Conservation (phyloP, 140 eudicot species). For the Ambrosia hybrid region DNA sequence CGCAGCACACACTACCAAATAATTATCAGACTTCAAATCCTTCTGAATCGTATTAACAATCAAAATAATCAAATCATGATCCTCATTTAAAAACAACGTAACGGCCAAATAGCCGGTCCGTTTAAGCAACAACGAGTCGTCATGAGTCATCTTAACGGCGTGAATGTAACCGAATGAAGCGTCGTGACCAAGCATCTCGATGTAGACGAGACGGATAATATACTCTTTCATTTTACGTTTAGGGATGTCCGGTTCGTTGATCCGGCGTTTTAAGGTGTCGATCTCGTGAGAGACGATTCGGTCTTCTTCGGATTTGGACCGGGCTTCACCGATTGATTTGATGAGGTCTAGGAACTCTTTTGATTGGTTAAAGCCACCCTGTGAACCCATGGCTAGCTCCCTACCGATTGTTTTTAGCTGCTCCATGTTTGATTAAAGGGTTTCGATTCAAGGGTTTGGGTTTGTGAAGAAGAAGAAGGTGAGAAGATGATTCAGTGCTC, state of each 20-base stretch:
- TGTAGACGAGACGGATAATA: slow-evolving; percentile 79
- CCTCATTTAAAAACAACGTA: slow-evolving; percentile 86
- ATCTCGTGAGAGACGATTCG: slow-evolving; percentile 84
- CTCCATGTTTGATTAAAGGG: slow-evolving; percentile 56
- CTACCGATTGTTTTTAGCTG: slow-evolving; percentile 87
- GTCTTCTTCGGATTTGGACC: slow-evolving; percentile 97
- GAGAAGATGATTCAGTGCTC: too few relatives aligned
- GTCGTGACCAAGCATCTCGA: slow-evolving; percentile 98
- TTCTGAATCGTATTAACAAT: slow-evolving; percentile 97
- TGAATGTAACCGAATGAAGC: slow-evolving; percentile 93
- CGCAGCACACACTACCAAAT: too few relatives aligned
- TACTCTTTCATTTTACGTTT: slow-evolving; percentile 89
- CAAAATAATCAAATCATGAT: slow-evolving; percentile 95
- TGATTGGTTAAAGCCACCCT: slow-evolving; percentile 82
- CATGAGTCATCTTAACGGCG: slow-evolving; percentile 97
- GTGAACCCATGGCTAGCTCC: slow-evolving; percentile 99
- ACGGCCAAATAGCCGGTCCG: slow-evolving; percentile 95
- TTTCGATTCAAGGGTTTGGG: not conserved
- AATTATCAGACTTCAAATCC: too few relatives aligned
- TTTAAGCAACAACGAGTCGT: slow-evolving; percentile 59
- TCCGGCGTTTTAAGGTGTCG: slow-evolving; percentile 71
- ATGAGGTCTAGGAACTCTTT: slow-evolving; percentile 92
- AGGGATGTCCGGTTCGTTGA: slow-evolving; percentile 75
- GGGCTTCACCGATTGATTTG: too few relatives aligned
- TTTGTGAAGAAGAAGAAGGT: slow-evolving; percentile 15